Conservation (phyloP, 2,329 filamentous ascomycete genomes). For the Exophiala viscosa region DNA sequence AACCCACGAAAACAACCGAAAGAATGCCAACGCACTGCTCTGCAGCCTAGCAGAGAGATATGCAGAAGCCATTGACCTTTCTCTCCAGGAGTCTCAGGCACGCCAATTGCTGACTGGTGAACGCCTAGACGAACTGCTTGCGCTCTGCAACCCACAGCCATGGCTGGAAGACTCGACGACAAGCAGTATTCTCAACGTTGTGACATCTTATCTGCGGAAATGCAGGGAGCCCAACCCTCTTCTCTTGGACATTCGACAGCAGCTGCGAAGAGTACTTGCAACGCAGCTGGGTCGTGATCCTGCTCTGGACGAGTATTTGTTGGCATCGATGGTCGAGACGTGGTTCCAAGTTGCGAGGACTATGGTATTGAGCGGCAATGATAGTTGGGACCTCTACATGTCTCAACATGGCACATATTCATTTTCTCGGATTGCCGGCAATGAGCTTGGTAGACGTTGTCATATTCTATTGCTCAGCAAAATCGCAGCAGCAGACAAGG, state of each 20-base stretch:
- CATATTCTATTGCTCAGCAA: constrained; percentile 20
- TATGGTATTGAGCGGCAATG: constrained; percentile 7
- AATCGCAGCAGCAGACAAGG: constrained; percentile 2
- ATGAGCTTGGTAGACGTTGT: constrained; percentile 11
- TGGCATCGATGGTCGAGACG: constrained; percentile 15
- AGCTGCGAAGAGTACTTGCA: constrained; percentile 7
- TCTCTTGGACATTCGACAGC: neutral
- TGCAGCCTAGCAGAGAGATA: constrained; percentile 8
- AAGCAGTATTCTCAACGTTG: constrained; percentile 7
- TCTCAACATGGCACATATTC: constrained; percentile 8
- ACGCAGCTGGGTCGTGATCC: constrained; percentile 6
- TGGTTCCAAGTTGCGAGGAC: constrained; percentile 18
- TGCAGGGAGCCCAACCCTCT: neutral
- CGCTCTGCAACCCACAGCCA: neutral
- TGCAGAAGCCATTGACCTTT: constrained; percentile 14
- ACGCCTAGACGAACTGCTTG: constrained; percentile 2
- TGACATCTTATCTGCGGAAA: constrained; percentile 17
- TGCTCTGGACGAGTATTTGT: constrained; percentile 2
- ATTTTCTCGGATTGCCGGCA: constrained; percentile 8
- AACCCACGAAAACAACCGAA: constrained; percentile 7
- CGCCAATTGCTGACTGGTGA: constrained; percentile 4
- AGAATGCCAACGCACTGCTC: constrained; percentile 5
- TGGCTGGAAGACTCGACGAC: constrained; percentile 5
- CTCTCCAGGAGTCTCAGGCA: constrained; percentile 13
- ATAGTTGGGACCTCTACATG: constrained; percentile 19